These are phyloP conservation scores for Haberlea rhodopensis DNA, from an alignment of 257 asterid species.

Conservation along the genomic window DNA sequence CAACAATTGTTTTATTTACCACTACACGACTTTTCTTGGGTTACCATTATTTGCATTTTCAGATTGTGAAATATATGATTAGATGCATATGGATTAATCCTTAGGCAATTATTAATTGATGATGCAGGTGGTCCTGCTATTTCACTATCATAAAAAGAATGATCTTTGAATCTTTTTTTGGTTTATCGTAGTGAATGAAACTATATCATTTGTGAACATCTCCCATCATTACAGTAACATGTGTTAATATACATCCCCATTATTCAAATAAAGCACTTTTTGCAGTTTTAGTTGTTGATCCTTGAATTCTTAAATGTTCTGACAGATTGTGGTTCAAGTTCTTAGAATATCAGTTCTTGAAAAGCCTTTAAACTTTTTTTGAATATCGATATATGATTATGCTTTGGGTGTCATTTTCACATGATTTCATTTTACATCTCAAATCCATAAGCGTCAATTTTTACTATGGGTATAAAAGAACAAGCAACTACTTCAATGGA, in stretches of 20 bases:
- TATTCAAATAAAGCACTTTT: too few species aligned
- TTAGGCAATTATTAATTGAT: neutral
- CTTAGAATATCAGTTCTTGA: neutral
- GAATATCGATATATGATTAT: neutral
- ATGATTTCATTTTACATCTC: neutral
- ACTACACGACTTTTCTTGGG: neutral
- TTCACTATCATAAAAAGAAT: neutral
- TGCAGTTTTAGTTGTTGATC: neutral
- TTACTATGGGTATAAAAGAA: neutral
- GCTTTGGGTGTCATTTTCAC: neutral
- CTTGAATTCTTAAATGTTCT: neutral
- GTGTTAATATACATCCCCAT: neutral
- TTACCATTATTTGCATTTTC: neutral
- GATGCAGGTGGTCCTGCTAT: constrained; percentile 14
- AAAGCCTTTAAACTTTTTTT: neutral
- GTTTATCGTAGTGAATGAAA: neutral
- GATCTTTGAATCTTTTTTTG: neutral
- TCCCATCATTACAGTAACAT: neutral
- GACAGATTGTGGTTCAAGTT: neutral
- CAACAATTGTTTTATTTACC: neutral
- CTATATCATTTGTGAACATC: neutral
- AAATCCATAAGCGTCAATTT: neutral
- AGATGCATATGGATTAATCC: neutral
- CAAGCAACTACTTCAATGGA: neutral
- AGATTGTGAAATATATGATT: constrained; percentile 19